Evolutionary conservation across 2,329 filamentous ascomycete species (phyloP), one percentile per base, ranked within the genome.

Genomic region (Fusarium sp.): DNA sequence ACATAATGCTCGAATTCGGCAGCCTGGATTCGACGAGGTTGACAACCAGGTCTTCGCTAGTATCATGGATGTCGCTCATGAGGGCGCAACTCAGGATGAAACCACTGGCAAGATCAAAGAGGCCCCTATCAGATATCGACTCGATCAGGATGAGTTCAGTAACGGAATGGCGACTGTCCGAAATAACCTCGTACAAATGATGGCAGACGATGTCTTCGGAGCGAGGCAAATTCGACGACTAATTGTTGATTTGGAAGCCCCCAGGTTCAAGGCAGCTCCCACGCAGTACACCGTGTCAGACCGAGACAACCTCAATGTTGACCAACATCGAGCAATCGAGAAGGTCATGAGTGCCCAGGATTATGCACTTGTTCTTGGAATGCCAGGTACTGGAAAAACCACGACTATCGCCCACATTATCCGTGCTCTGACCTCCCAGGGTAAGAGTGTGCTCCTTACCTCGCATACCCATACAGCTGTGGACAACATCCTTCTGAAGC

Each of bases 341-440:
- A 98, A 98, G 80, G 95, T 99, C 41, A 97, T 99, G 92, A 93
- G 92, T 75, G 95, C 96, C 5, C 88, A 92, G 72, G 94, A 99
- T 81, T 99, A 98, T 79, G 95, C 96, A 10, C 85, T 99, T n/a
- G 94, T 99, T 14, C 88, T 99, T 21, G 96, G 96, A 28, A 99
- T 99, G 96, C 96, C 96, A 3, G 96, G 96, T 10, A 99, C 96
- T 0, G 96, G 96, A 61, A 99, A 99, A 80, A 99, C 96, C 4
- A 99, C 96, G 0, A 99, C 96, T 0, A 98, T 99, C 75, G 94
- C 95, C 7, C 94, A 98, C 78, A 98, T 99, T 72, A 98, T 99
- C 74, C 90, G 93, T 46, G 93, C 95, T 1, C 85, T 99, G 30
- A 91, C 96, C 7, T 89, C 91, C 1, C 93, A 97, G 78, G 92